phyloP scores from a whole-genome alignment of 108 stramenopile genomes.

The Nitzschia sp. region DNA sequence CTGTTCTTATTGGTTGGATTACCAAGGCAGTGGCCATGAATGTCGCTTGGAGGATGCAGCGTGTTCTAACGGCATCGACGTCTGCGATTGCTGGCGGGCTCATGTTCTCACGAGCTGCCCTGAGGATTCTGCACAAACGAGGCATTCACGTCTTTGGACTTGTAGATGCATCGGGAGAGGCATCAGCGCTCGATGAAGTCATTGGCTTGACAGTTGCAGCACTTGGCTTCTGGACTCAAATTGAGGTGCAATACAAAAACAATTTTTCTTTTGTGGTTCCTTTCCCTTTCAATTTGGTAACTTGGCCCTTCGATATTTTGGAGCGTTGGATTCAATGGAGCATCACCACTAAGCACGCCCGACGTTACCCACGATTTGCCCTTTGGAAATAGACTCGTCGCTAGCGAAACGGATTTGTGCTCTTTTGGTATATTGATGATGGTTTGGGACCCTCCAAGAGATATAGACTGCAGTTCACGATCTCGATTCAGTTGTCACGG shows the following conservation, averaged over 20 bases:
- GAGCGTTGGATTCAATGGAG: slow-evolving; percentile 78
- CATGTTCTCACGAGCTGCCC: slow-evolving; percentile 66
- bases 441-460: no score
- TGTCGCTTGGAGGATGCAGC: slow-evolving; percentile 85
- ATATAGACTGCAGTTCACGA: no score
- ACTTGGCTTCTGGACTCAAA: slow-evolving; percentile 80
- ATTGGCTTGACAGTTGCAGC: slow-evolving; percentile 72
- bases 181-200: slow-evolving; percentile 57
- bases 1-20: slow-evolving; percentile 55
- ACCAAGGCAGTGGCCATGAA: slow-evolving; percentile 69
- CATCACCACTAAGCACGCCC: slow-evolving; percentile 28
- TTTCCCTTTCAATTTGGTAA: slow-evolving; percentile 73
- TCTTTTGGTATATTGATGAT: no score
- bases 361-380: background rate
- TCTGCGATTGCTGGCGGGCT: slow-evolving; percentile 81
- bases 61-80: slow-evolving; percentile 78
- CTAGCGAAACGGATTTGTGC: no score
- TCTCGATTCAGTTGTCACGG: no score
- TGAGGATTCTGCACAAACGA: slow-evolving; percentile 38
- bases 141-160: slow-evolving; percentile 31
- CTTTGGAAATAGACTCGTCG: no score
- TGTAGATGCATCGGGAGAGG: background rate
- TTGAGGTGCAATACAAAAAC: slow-evolving; percentile 43
- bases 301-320: slow-evolving; percentile 72
- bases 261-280: slow-evolving; percentile 64